Evolutionary conservation across 805 yeast species (phyloP), one percentile per base, ranked within the genome.

Genomic region (Lipomyces starkeyi): DNA sequence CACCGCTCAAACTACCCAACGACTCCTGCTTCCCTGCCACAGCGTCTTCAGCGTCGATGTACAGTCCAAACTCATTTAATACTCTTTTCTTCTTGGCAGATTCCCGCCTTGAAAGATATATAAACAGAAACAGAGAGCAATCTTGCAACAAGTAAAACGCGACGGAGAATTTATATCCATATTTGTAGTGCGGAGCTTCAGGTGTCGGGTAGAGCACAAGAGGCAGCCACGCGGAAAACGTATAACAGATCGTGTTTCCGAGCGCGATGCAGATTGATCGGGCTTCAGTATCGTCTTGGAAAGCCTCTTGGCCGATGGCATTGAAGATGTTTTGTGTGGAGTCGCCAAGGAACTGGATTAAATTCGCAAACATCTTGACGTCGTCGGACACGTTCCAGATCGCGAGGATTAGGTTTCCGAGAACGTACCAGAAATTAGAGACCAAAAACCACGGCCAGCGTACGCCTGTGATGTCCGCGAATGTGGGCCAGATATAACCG

Each of bases 201-300:
- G 74, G 72, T 11, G 80, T 75, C 29, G 79, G 79, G 69, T 73
- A 79, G 25, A 79, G 70, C 22, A 77, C 70, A 8, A 78, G 71
- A 53, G 80, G 82, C 43, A 79, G 62, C 78, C 80, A 78, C n/a
- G 82, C 79, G 59, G 75, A 76, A 52, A 79, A 74, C 4, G 78
- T 74, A 63, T 73, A 78, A 1, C 78, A 69, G 55, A 78, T 58
- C 2, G 78, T 75, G 58, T 78, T 77, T 25, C 77, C 79, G 14
- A 77, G 73, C 27, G 76, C 79, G 54, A 76, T 73, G 52, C 73
- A 70, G 63, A 76, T 66, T 54, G 74, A 66, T 52, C 78, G 70
- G 9, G 72, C 68, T 58, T 75, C 79, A 61, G 77, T 74, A 35
- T 76, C 75, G 76, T 77, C 40, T 75, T 68, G 67, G 34, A 62